Conservation (phyloP, 2,329 filamentous ascomycete species). For the Dothidotthia symphoricarpi region DNA sequence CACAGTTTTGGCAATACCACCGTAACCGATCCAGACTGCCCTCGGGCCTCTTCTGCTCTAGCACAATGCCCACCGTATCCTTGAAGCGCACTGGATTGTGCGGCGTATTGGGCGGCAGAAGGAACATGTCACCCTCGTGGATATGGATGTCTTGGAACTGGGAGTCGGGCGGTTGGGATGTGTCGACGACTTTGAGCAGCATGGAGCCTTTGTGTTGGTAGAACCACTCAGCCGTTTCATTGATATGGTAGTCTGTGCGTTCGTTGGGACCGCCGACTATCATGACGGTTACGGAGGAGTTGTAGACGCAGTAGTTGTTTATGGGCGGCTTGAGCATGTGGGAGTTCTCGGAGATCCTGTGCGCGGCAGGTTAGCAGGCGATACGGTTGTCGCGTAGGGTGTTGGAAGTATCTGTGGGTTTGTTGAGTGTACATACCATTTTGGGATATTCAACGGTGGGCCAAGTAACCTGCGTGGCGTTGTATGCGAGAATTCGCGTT, state of each 20-base stretch:
- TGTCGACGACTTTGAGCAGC: constrained; percentile 87
- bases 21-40: constrained; percentile 73
- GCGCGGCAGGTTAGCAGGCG: background rate
- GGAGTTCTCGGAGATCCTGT: constrained; percentile 84
- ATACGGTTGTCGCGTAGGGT: no score
- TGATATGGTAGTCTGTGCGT: constrained; percentile 97
- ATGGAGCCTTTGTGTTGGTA: constrained; percentile 93
- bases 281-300: constrained; percentile 80
- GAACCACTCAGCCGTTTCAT: constrained; percentile 95
- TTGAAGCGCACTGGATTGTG: constrained; percentile 94
- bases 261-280: constrained; percentile 96
- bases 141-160: constrained; percentile 83
- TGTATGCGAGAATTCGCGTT: constrained; percentile 31
- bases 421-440: constrained; percentile 35
- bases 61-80: constrained; percentile 87
- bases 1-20: constrained; percentile 82
- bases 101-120: constrained; percentile 89
- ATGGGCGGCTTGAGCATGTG: constrained; percentile 91
- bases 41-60: constrained; percentile 77
- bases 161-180: constrained; percentile 29
- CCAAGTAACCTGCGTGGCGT: constrained; percentile 22
- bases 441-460: constrained; percentile 41
- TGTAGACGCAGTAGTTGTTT: constrained; percentile 97
- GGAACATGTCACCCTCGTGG: constrained; percentile 88
- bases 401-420: background rate